Base-by-base conservation (phyloP, 352 stramenopile species). In the Blastocystis sp. region DNA sequence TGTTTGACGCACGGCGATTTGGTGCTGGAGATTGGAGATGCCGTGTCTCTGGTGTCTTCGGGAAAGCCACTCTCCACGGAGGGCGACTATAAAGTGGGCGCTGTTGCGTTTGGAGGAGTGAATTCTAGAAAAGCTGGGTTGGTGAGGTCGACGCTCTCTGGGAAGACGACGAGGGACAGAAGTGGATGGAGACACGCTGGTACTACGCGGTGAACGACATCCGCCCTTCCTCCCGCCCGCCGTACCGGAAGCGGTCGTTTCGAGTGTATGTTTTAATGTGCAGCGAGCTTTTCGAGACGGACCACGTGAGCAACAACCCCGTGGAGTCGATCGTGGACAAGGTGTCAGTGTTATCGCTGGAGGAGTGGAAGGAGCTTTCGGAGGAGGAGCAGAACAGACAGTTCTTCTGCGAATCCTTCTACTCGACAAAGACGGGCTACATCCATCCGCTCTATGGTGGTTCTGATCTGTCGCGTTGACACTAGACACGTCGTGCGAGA, bases 331-430 rank as follows among this genome's bases (percentile, higher is more conserved):
- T 81, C 63, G 51, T 81, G 51, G 42, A 81, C 34, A 81, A 46
- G 34, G 69, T 81, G 6, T 51, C 32, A 18, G 34, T 81, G 8
- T 2, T 65, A 8, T 65, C 69, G 8, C 29, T 27, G 3, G 40
- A 46, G 2, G 46, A 54, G 29, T 81, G 69, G 69, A 16, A 27
- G 16, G 11, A 40, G 14, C 48, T 81, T 16, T 27, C 16, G 18
- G 46, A 59, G 36, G 24, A 32, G 24, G 46, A 65, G 46, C 49
- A 64, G 27, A 51, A 81, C 21, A 34, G 4, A 4, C 56, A 14
- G 14, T 81, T 81, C 36, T 81, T 81, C 46, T 81, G 69, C 53
- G 46, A 81, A 29, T 65, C n/a, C 34, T 65, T 81, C 48, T 81
- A 46, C 53, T 81, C 69, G 16, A 32, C 53, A 6, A 81, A 64